Evolutionary conservation across 371 early-diverging fungal species (phyloP), one percentile per base, ranked within the genome.

Genomic region (Synchytrium microbalum): DNA sequence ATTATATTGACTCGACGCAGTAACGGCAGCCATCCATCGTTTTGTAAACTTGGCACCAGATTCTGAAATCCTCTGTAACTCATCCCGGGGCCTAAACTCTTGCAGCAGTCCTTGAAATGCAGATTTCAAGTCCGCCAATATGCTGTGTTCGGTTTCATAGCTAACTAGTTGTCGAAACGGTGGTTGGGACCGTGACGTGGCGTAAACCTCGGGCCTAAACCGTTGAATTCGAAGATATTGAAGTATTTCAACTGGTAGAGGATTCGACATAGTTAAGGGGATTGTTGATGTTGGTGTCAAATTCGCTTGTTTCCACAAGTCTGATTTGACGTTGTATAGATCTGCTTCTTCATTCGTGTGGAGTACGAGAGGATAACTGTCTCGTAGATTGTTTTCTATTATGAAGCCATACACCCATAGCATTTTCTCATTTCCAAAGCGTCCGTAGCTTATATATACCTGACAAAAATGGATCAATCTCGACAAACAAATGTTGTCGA

Each of bases 141-240:
- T 27, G 13, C 27, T 27, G 13, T 13, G 13, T 26, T 57, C 57
- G 27, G 13, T 57, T 28, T 26, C 16, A 13, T 16, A 16, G 27
- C 16, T 16, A 57, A 57, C 27, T 28, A 13, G 16, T 27, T 57
- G 16, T 13, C 16, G 14, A 13, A 57, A 28, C 16, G 13, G 13
- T 26, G 57, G 13, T 24, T 57, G 16, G 13, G 13, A 13, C 26
- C 14, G 24, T 14, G 27, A 16, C 16, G 57, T 27, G 13, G 14
- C 13, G 13, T 24, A 13, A 13, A 57, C 26, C 26, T 57, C 57
- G 16, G 13, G 13, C 16, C 16, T 27, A 26, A 60, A 54, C 28
- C 73, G 61, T 54, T 73, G 74, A 52, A 73, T 71, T 13, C 74
- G 60, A 3, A 73, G 62, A 51, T 71, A 73, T 56, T 67, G 68